A percentile compares a stretch with the other conserved stretches of the same genome.
Conservation (phyloP, 2,329 filamentous ascomycete species). For the Thelonectria discophora region DNA sequence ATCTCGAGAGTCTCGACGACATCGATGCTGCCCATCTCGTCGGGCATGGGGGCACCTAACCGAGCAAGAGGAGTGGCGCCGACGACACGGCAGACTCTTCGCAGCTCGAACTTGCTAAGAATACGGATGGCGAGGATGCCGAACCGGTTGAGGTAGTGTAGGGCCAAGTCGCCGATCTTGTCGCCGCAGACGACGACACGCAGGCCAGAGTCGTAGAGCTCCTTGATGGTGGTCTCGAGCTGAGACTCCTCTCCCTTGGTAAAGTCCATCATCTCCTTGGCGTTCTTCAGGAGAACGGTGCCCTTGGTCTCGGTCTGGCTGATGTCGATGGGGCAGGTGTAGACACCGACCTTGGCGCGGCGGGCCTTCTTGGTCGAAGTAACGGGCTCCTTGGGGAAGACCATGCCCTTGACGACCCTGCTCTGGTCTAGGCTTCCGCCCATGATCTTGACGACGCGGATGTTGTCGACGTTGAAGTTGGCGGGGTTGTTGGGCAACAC, state of each 20-base stretch:
- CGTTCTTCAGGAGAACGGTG: slow-evolving; percentile 94
- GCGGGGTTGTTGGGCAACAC: slow-evolving; percentile 94
- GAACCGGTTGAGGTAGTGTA: slow-evolving; percentile 98
- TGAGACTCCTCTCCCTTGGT: slow-evolving; percentile 96
- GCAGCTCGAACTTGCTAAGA: slow-evolving; percentile 96
- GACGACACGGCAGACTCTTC: slow-evolving; percentile 93
- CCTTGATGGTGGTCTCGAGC: slow-evolving; percentile 91
- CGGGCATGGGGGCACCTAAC: slow-evolving; percentile 97
- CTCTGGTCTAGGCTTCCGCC: slow-evolving; percentile 94
- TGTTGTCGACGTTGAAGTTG: slow-evolving; percentile 99
- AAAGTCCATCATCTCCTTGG: slow-evolving; percentile 98
- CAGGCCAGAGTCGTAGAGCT: slow-evolving; percentile 91
- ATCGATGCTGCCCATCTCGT: slow-evolving; percentile 96
- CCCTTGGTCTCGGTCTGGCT: slow-evolving; percentile 99
- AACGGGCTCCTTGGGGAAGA: slow-evolving; percentile 95
- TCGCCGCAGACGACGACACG: slow-evolving; percentile 92
- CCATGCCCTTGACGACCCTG: slow-evolving; percentile 96
- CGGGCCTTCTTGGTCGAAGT: slow-evolving; percentile 88
- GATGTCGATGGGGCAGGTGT: slow-evolving; percentile 93
- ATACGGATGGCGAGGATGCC: slow-evolving; percentile 97
- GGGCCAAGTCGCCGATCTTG: slow-evolving; percentile 92
- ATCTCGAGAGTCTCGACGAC: slow-evolving; percentile 98
- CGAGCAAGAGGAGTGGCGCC: slow-evolving; percentile 96
- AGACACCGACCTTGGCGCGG: slow-evolving; percentile 96
- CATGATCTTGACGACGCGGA: slow-evolving; percentile 99